Evolutionary conservation across 495 filamentous ascomycete genomes (phyloP).

Genomic region (Podospora conica): DNA sequence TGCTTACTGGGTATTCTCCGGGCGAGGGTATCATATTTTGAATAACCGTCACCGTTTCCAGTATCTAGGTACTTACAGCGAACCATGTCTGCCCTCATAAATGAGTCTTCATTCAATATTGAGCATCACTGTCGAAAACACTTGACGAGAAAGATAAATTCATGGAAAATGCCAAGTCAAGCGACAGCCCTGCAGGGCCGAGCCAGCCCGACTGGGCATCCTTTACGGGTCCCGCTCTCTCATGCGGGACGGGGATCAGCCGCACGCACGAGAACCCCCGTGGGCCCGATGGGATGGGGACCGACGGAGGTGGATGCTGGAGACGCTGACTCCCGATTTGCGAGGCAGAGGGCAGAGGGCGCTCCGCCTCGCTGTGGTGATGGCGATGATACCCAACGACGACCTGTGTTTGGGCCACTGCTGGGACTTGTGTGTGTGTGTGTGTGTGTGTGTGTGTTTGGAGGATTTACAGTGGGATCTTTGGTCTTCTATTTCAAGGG

Average conservation of each 20-base stretch:
- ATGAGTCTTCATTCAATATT: not conserved
- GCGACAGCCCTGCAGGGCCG: not conserved
- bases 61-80: not conserved
- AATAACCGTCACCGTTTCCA: not conserved
- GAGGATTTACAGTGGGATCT: not conserved
- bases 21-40: not conserved
- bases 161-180: not conserved
- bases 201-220: not conserved
- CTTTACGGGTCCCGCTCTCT: not conserved
- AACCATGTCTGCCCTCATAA: not conserved
- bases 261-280: not conserved
- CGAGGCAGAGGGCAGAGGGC: not conserved
- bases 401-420: not conserved
- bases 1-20: not conserved
- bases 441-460: too few relatives aligned
- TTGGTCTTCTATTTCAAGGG: too few relatives aligned
- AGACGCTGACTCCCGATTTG: not conserved
- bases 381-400: not conserved
- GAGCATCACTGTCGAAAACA: not conserved
- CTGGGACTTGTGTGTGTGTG: too few relatives aligned
- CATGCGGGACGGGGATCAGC: constrained; percentile 1
- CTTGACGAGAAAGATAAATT: not conserved
- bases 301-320: too few relatives aligned
- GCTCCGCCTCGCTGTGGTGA: not conserved
- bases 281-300: not conserved